Base-by-base conservation (phyloP, 1,284 basidiomycete genomes). In the Ganoderma lucidum region DNA sequence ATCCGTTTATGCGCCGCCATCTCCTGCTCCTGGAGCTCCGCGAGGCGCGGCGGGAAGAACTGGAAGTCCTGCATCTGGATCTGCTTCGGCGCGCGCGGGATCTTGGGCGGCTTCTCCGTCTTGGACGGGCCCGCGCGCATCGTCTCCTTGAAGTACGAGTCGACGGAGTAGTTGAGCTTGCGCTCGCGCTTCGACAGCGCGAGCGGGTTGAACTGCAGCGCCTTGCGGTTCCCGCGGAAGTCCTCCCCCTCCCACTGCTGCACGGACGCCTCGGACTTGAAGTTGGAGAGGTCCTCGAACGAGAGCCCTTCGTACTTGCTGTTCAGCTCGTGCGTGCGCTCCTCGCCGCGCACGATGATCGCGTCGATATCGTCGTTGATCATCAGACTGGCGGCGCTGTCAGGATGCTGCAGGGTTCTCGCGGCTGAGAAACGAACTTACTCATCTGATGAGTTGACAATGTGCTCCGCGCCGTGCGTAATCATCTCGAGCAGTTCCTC, bases 401-500 rank as follows among this genome's bases (percentile, higher is more conserved):
- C 30, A 69, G 62, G 6, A 35, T 48, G 35, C 1, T 3, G 48
- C 10, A 28, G 3, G 12, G 23, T 48, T 37, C 55, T 3, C 51
- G 45, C 58, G 37, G 39, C 37, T 30, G 48, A 30, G 9, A 58
- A 44, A 63, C 28, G 0, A 23, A 82, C 90, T 71, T 74, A 92
- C 90, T 89, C 86, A 2, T 90, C 89, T 0, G 78, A 82, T 28
- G 90, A 85, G 78, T 93, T 97, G 81, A 99, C 97, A 72, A 99
- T 99, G 81, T 96, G 94, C 79, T 99, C 97, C 0, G 97, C 97
- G 28, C 98, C 98, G 78, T 98, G 96, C 30, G 97, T 93, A 73
- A 99, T 99, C 96, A 99, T 99, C 78, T 99, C 97, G 28, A 99
- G 85, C 17, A 99, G 85, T 70, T 99, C 98, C 58, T 99, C 98